Evolutionary conservation across 805 yeast genomes (phyloP), one percentile per base, ranked within the genome.

Genomic region (Blastobotrys peoriensis): DNA sequence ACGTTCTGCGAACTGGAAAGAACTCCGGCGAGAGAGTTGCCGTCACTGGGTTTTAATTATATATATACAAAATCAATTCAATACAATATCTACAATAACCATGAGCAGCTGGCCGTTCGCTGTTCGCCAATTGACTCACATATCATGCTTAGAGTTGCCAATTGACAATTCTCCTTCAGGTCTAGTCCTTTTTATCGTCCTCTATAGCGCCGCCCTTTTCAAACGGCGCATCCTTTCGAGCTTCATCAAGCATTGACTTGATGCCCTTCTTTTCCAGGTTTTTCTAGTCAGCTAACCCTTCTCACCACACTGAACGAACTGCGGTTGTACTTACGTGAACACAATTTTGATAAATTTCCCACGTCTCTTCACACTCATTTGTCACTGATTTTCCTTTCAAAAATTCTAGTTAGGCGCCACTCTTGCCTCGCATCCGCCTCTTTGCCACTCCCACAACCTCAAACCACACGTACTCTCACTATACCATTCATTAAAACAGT

Each of bases 401-500:
- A 48, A 69, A 69, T 49, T 69, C 67, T 65, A 33, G 6, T 23
- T 16, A 16, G 16, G 23, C n/a, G 4, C 38, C n/a, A 17, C 13
- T 25, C 8, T 13, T 25, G 8, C 13, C 8, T 25, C 13, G 10
- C 13, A 25, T 25, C 30, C 30, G n/a, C n/a, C n/a, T n/a, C n/a
- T n/a, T n/a, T n/a, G n/a, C n/a, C n/a, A n/a, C 39, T 25, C 13
- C 6, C 15, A 10, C 35, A 37, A 18, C 13, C 28, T 9, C 8
- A 22, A 4, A 8, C 22, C 23, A 8, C 8, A 67, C 75, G 40
- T 51, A 72, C 76, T 84, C 55, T 93, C 97, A 3, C 93, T 81
- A 62, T 93, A 93, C 98, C 98, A 89, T 53, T 76, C 75, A 65
- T 88, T 89, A 69, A 93, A 93, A 64, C 98, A 93, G 58, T 81